Evolutionary conservation across 2,329 filamentous ascomycete species (phyloP), one percentile per base, ranked within the genome.

Genomic region (Onygena corvina): DNA sequence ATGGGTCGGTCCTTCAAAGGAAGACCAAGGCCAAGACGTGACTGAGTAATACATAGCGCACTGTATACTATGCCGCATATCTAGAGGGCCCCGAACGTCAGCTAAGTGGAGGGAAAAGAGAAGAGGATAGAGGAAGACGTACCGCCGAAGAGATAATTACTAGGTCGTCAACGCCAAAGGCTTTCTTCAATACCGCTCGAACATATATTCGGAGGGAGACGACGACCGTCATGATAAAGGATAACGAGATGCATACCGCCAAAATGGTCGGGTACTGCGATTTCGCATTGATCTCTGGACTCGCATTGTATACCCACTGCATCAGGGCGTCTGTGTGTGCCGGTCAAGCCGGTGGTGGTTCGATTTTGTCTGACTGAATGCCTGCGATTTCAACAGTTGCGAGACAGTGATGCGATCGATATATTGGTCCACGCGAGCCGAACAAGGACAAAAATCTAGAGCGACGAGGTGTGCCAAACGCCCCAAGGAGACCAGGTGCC

Each of bases 11-110:
- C 52, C 4, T 48, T 53, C 5, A 76, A 48, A 0, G 73, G 71
- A 2, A 77, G 59, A 1, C 75, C 75, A 2, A 77, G 64, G 14
- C 75, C 74, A 52, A 72, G 77, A 60, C 70, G 68, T 3, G 73
- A 76, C 62, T 77, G 72, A 75, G 53, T 11, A 53, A 56, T 75
- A 52, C 72, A 76, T 2, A 76, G 61, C 3, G 65, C 62, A 4
- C 71, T 73, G 57, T 77, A 77, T 3, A 70, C 57, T 23, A 76
- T 56, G 36, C 69, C 71, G 53, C 75, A 76, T 1, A 67, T 34
- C 67, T 64, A 54, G 14, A 16, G 0, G 64, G 11, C 6, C n/a
- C n/a, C 55, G 61, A 70, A 62, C 20, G 33, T 53, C 11, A 53
- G 44, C 30, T 16, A 3, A 14, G 44, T 30, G n/a, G 14, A 23